A percentile compares a stretch with the other conserved stretches of the same genome.
These are phyloP conservation scores for Dittrichia graveolens DNA, from an alignment of 129 eudicot genomes.

Conservation along the genomic window DNA sequence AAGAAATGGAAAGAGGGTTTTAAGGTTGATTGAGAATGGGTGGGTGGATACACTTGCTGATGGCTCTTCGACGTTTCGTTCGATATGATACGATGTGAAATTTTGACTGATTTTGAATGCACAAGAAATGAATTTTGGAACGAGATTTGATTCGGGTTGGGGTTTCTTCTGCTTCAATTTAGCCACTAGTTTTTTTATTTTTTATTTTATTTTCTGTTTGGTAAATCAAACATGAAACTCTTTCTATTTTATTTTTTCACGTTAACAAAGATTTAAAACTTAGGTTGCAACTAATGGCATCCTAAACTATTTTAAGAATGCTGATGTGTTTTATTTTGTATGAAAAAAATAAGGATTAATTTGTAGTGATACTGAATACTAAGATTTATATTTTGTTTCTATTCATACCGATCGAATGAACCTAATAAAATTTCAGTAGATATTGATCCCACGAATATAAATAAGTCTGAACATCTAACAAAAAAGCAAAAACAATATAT, in stretches of 20 bases:
- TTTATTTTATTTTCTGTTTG: not conserved
- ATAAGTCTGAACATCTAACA: too few species aligned
- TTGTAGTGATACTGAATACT: too few species aligned
- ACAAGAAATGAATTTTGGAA: slow-evolving; percentile 23
- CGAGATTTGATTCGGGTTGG: slow-evolving; percentile 22
- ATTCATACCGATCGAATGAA: too few species aligned
- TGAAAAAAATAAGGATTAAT: too few species aligned
- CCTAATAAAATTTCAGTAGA: too few species aligned
- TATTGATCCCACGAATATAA: too few species aligned
- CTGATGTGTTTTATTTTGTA: too few species aligned
- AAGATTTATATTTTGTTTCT: too few species aligned
- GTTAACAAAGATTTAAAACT: too few species aligned
- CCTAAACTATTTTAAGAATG: too few species aligned
- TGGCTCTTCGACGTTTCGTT: slow-evolving; percentile 4
- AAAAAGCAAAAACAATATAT: too few species aligned
- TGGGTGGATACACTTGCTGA: slow-evolving; percentile 7
- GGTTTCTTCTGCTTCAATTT: slow-evolving; percentile 21
- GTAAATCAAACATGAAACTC: not conserved
- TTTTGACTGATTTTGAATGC: slow-evolving; percentile 42
- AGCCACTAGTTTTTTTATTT: not conserved
- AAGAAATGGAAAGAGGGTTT: slow-evolving; percentile 27
- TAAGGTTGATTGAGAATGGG: slow-evolving; percentile 5
- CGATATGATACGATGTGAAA: slow-evolving; percentile 20
- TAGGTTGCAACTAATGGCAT: too few species aligned
- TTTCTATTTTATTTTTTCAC: not conserved